Conservation (phyloP, 495 filamentous ascomycete species). For the Annulohypoxylon bovei region DNA sequence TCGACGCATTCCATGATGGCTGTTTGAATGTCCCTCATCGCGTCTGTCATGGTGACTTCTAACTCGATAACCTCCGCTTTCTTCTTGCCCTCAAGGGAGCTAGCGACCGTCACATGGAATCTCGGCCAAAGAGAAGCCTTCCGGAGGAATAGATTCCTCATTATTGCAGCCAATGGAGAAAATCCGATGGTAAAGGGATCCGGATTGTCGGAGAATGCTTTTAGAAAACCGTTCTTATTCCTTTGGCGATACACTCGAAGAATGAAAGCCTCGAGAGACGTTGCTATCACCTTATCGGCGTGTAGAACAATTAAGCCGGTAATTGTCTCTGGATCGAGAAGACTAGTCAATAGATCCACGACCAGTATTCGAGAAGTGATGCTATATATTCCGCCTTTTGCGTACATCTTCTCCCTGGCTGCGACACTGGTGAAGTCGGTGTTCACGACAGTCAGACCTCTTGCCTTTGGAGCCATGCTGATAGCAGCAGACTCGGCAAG, state of each 20-base stretch:
- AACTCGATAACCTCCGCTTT: slow-evolving; percentile 97
- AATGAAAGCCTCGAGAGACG: slow-evolving; percentile 93
- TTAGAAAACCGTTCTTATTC: slow-evolving; percentile 93
- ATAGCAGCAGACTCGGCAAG: slow-evolving; percentile 93
- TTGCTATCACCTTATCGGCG: slow-evolving; percentile 87
- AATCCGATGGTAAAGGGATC: slow-evolving; percentile 93
- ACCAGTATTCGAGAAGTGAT: slow-evolving; percentile 95
- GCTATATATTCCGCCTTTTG: slow-evolving; percentile 89
- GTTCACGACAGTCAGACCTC: slow-evolving; percentile 90
- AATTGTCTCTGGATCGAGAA: slow-evolving; percentile 84
- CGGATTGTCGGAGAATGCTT: slow-evolving; percentile 94
- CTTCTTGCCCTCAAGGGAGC: slow-evolving; percentile 88
- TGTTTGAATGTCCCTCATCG: slow-evolving; percentile 92
- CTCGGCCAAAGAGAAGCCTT: slow-evolving; percentile 92
- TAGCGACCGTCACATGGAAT: slow-evolving; percentile 90
- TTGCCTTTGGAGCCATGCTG: slow-evolving; percentile 75
- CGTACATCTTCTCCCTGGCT: slow-evolving; percentile 89
- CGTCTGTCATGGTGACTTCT: slow-evolving; percentile 94
- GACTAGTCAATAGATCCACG: slow-evolving; percentile 86
- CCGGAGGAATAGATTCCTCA: slow-evolving; percentile 90
- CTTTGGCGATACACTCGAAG: slow-evolving; percentile 90
- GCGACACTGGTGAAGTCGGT: slow-evolving; percentile 90
- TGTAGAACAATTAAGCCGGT: slow-evolving; percentile 90
- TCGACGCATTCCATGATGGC: slow-evolving; percentile 97
- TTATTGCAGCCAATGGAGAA: slow-evolving; percentile 86